These are phyloP conservation scores for Anethum foeniculum DNA, from an alignment of 140 eudicot species.

Conservation along the genomic window DNA sequence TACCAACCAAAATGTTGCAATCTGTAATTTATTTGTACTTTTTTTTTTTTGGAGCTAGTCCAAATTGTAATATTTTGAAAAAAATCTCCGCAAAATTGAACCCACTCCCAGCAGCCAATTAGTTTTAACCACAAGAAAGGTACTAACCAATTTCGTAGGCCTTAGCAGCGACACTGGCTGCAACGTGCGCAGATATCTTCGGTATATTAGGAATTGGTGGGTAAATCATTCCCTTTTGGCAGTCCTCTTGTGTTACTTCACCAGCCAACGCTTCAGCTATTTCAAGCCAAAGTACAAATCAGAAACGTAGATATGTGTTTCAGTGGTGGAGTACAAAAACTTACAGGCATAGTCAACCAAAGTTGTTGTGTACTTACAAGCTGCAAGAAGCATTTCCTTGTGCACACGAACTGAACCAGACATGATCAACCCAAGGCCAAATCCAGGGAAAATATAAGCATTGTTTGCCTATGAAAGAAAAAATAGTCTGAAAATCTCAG, in stretches of 20 bases:
- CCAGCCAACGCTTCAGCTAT: not conserved
- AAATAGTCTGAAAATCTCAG: not conserved
- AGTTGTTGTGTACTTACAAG: not conserved
- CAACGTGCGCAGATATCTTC: not conserved
- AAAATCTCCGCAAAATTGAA: not conserved
- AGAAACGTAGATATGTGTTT: not conserved
- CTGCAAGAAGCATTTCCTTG: constrained; percentile 2
- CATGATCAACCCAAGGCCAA: not conserved
- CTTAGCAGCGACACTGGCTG: not conserved
- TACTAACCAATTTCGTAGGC: not conserved
- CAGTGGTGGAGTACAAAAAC: not conserved
- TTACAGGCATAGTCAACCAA: not conserved
- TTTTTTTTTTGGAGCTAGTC: not conserved
- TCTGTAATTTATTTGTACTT: not conserved
- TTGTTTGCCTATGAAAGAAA: not conserved
- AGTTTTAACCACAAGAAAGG: not conserved
- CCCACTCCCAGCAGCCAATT: not conserved
- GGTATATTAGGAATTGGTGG: not conserved
- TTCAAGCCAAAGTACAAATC: not conserved
- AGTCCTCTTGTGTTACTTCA: not conserved
- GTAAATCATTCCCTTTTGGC: not conserved
- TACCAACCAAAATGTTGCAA: not conserved
- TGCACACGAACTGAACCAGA: constrained; percentile 5
- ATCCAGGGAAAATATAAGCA: not conserved
- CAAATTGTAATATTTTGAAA: not conserved